Conservation (phyloP, 2,329 filamentous ascomycete species). For the Aspergillus fijiensis region DNA sequence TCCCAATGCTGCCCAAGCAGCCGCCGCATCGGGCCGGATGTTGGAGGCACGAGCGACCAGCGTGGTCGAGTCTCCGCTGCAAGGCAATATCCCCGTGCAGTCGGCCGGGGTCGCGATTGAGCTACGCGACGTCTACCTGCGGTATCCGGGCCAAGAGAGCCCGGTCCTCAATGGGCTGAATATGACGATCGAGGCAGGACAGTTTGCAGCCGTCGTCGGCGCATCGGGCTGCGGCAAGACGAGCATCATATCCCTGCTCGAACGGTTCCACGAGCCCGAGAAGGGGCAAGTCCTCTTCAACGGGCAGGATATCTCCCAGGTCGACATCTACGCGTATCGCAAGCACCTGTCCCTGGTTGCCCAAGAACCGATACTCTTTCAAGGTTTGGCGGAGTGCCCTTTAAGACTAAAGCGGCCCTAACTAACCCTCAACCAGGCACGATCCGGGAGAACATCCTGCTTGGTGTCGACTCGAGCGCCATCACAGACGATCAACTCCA, state of each 20-base stretch:
- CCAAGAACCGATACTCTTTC: constrained; percentile 49
- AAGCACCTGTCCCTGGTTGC: constrained; percentile 35
- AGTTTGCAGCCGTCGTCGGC: constrained; percentile 59
- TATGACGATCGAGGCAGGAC: constrained; percentile 33
- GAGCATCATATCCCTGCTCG: constrained; percentile 61
- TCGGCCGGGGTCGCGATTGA: constrained; percentile 19
- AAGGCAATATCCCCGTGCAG: too few species aligned
- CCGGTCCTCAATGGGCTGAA: constrained; percentile 30
- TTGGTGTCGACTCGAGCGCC: constrained; percentile 38
- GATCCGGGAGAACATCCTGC: constrained; percentile 49
- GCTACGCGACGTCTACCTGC: constrained; percentile 36
- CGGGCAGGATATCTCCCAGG: constrained; percentile 28
- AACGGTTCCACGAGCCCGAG: constrained; percentile 67
- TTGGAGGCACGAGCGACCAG: too few species aligned
- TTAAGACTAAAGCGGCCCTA: too few species aligned
- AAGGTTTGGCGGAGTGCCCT: constrained; percentile 24
- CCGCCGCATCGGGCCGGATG: too few species aligned
- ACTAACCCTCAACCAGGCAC: constrained; percentile 16
- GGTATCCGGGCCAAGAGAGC: constrained; percentile 35
- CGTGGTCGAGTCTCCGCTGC: too few species aligned
- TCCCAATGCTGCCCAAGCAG: too few species aligned
- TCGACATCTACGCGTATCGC: constrained; percentile 34
- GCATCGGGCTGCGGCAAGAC: constrained; percentile 62
- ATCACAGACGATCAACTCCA: constrained; percentile 43
- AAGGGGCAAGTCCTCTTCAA: constrained; percentile 45